Base-by-base conservation (phyloP, 768 basidiomycete species). In the Trametes sanguinea region DNA sequence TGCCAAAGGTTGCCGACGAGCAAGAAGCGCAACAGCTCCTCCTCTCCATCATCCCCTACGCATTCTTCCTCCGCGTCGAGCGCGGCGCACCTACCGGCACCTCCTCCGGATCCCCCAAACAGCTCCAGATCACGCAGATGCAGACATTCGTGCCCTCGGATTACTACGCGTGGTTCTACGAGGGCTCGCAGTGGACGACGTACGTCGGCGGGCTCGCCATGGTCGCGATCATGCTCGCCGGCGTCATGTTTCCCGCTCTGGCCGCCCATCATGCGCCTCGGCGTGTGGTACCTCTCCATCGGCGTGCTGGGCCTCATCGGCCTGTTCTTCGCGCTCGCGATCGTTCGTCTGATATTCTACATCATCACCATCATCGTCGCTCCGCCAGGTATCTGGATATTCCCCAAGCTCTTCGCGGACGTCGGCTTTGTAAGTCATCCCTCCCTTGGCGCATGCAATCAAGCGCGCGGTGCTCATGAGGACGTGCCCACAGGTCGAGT, bases 191-290 rank as follows among this genome's bases (percentile, higher is more conserved):
- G 70, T 88, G 94, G 85, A 92, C 89, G 67, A 95, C 92, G 6
- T 93, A 96, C 71, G 85, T 94, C 9, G 93, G 94, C 44, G 96
- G 92, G 16, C 79, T 90, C 11, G 86, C 86, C 32, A 95, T 99
- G 92, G 95, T 98, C 61, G 85, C 82, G 44, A 80, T 98, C 72
- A 94, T 98, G 81, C 88, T 99, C 45, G 95, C 90, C 4, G 95
- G 92, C 2, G 95, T 98, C 71, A 97, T 99, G 95, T 99, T 99
- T 97, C 85, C 97, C 97, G 3, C 83, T 99, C 14, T 99, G 97
- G 97, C 97, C 97, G 2, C 85, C 90, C 51, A 87, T 86, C 68
- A 85, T 99, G 84, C 85, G 96, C 13, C 78, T 95, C 33, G 95
- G 96, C 39, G 96, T 95, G 59, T 98, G 92, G 90, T 99, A 99